These are phyloP conservation scores for Colletotrichum melonis DNA, from an alignment of 2,329 filamentous ascomycete species.

Conservation along the genomic window DNA sequence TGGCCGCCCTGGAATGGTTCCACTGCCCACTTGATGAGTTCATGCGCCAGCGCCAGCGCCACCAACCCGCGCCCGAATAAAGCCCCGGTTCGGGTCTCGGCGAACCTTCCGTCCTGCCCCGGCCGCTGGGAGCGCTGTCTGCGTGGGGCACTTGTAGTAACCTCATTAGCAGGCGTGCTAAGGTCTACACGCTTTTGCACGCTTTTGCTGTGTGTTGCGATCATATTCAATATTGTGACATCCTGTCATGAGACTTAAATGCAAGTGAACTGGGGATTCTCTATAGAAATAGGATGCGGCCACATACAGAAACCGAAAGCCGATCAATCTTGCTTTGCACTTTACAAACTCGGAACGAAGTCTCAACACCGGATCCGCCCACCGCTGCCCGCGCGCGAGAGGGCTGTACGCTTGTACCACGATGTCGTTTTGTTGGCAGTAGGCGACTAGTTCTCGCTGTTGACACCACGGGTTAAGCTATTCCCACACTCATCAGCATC, in stretches of 20 bases:
- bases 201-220: neutral
- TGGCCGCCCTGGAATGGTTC: neutral
- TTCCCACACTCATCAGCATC: slow-evolving; percentile 49
- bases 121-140: neutral
- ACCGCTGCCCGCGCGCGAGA: slow-evolving; percentile 45
- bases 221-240: no score
- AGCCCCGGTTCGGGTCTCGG: neutral
- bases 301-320: no score
- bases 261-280: no score
- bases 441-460: slow-evolving; percentile 51
- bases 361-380: slow-evolving; percentile 65
- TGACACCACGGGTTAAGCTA: slow-evolving; percentile 81
- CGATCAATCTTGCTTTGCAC: no score
- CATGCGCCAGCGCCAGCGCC: no score
- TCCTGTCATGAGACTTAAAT: no score
- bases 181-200: neutral
- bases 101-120: slow-evolving; percentile 26
- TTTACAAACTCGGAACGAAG: no score
- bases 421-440: slow-evolving; percentile 84
- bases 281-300: no score
- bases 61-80: neutral
- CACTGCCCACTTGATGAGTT: neutral
- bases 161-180: slow-evolving; percentile 6
- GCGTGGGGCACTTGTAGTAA: slow-evolving; percentile 12
- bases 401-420: slow-evolving; percentile 54